Percentiles rank a stretch among this genome's conserved stretches.
Evolutionary conservation across 2,329 filamentous ascomycete genomes (phyloP).

Genomic region (Stachybotrys chlorohalonatus): DNA sequence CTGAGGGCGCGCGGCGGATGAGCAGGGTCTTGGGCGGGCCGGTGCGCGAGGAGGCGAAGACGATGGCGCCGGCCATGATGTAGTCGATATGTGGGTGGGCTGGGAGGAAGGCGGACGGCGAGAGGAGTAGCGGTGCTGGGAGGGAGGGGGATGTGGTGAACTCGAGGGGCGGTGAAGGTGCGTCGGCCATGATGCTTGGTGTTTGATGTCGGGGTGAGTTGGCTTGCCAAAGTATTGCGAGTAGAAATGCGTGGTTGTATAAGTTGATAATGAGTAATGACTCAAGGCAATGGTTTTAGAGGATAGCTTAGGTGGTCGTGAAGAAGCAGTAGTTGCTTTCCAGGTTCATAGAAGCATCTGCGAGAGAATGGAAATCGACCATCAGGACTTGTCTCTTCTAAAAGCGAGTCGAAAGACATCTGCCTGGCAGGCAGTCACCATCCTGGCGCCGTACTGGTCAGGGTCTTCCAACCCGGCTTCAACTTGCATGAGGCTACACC

Average conservation of each 20-base stretch:
- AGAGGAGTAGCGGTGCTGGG: constrained; percentile 4
- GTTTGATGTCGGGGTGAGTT: not conserved
- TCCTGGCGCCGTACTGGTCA: too few species aligned
- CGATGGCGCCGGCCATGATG: constrained; percentile 14
- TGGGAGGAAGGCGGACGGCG: constrained; percentile 8
- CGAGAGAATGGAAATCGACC: too few species aligned
- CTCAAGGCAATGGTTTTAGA: too few species aligned
- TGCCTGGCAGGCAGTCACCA: not conserved
- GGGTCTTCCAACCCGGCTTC: not conserved
- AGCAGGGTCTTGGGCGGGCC: constrained; percentile 7
- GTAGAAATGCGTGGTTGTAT: too few species aligned
- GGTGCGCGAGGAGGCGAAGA: not conserved
- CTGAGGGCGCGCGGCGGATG: constrained; percentile 14
- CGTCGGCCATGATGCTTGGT: not conserved
- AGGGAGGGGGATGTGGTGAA: constrained; percentile 6
- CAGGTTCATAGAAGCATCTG: too few species aligned
- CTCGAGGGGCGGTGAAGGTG: not conserved
- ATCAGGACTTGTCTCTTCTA: too few species aligned
- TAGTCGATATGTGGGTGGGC: constrained; percentile 10
- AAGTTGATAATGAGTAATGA: too few species aligned
- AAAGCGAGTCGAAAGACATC: not conserved
- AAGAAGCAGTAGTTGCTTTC: too few species aligned
- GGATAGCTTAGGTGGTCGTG: too few species aligned
- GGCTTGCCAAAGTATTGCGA: too few species aligned
- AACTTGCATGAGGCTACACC: not conserved